phyloP scores from a whole-genome alignment of 768 basidiomycete genomes.

The Tephrocybe rancida region DNA sequence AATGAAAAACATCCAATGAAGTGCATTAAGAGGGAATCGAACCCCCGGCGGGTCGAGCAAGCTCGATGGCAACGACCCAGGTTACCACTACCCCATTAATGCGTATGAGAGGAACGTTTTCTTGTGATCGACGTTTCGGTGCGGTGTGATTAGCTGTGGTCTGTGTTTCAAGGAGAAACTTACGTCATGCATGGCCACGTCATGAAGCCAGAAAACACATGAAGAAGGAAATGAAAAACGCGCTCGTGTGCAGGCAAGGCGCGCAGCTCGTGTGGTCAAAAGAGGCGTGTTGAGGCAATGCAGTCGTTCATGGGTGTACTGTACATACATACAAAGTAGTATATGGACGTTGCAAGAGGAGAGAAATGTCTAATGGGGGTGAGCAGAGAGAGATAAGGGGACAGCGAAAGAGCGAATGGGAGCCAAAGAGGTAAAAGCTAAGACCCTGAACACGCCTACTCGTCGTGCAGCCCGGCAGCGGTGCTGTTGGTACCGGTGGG shows the following conservation, averaged over 20 bases:
- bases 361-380: background rate
- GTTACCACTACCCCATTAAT: constrained; percentile 69
- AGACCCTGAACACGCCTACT: constrained; percentile 10
- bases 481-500: constrained; percentile 50
- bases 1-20: too few species aligned
- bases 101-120: too few species aligned
- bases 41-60: constrained; percentile 87
- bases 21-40: constrained; percentile 89
- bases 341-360: background rate
- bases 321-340: constrained; percentile 1
- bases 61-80: constrained; percentile 66
- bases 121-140: too few species aligned
- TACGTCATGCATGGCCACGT: too few species aligned
- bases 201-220: too few species aligned
- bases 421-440: too few species aligned
- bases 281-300: constrained; percentile 3
- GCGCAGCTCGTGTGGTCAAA: background rate
- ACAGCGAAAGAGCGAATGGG: too few species aligned
- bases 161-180: too few species aligned
- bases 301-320: background rate
- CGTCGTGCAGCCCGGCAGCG: constrained; percentile 30
- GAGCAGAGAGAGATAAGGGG: too few species aligned
- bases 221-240: background rate
- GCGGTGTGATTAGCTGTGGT: too few species aligned
- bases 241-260: background rate